phyloP scores from a whole-genome alignment of 495 filamentous ascomycete species.

The Hyaloscypha bicolor region DNA sequence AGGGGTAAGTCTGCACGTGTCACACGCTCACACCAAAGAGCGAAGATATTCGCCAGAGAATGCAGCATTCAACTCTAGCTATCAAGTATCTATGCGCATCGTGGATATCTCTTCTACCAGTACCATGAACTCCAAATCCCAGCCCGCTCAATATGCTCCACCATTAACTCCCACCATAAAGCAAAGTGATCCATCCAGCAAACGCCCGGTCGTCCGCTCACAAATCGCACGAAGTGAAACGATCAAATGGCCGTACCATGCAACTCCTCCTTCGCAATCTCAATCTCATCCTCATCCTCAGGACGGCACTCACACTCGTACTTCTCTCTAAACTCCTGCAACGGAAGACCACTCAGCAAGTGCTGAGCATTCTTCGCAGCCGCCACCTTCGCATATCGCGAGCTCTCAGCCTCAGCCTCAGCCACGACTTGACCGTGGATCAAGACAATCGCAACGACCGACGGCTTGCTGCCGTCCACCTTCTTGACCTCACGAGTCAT shows the following conservation, averaged over 20 bases:
- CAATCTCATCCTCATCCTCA: background rate
- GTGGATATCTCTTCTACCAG: background rate
- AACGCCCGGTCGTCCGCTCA: background rate
- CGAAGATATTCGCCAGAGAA: background rate
- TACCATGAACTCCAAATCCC: background rate
- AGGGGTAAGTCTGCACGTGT: too few relatives aligned
- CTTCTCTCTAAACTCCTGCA: slow-evolving; percentile 58
- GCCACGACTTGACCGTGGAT: slow-evolving; percentile 73
- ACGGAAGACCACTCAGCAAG: slow-evolving; percentile 56
- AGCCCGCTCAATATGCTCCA: background rate
- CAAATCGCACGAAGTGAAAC: background rate
- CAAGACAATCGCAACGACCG: slow-evolving; percentile 70
- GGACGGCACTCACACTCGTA: slow-evolving; percentile 65
- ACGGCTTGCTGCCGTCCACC: slow-evolving; percentile 27
- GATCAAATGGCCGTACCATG: background rate
- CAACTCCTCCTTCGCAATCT: background rate
- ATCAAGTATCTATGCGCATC: background rate
- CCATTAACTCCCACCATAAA: background rate
- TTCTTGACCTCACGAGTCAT: slow-evolving; percentile 35
- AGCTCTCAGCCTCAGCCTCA: slow-evolving; percentile 60
- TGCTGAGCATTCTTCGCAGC: slow-evolving; percentile 69
- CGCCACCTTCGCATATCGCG: slow-evolving; percentile 71
- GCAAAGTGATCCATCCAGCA: background rate
- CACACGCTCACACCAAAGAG: too few relatives aligned
- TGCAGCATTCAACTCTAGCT: background rate